phyloP scores from a whole-genome alignment of 768 basidiomycete species.

The Ramaria sp. region DNA sequence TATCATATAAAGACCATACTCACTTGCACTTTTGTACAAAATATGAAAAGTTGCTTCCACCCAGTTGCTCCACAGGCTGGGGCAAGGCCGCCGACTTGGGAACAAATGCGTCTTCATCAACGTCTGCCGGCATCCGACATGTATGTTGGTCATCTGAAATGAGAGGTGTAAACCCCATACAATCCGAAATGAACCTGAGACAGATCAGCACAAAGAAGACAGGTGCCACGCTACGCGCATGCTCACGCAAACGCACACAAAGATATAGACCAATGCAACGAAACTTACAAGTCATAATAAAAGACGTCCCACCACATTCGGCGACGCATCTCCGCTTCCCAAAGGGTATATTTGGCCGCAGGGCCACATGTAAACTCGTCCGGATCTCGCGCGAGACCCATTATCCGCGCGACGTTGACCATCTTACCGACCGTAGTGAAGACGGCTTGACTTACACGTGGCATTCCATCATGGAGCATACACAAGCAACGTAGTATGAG shows the following conservation, averaged over 20 bases:
- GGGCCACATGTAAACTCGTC: constrained; percentile 27
- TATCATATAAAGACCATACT: constrained; percentile 13
- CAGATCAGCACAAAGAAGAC: constrained; percentile 2
- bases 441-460: constrained; percentile 29
- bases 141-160: constrained; percentile 46
- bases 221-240: neutral
- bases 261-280: neutral
- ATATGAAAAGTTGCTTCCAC: constrained; percentile 30
- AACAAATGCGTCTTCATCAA: constrained; percentile 43
- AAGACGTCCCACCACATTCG: constrained; percentile 73
- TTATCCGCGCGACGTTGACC: constrained; percentile 51
- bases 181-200: constrained; percentile 58
- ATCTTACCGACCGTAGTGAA: constrained; percentile 52
- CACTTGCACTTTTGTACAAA: constrained; percentile 55
- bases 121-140: constrained; percentile 44
- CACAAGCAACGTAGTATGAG: constrained; percentile 46
- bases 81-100: constrained; percentile 37
- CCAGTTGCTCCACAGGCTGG: constrained; percentile 18
- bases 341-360: constrained; percentile 34
- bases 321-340: constrained; percentile 41
- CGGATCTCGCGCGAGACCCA: constrained; percentile 54
- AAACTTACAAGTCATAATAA: constrained; percentile 62
- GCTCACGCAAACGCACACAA: neutral
- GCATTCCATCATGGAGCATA: constrained; percentile 40
- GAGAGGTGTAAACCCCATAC: constrained; percentile 50